Evolutionary conservation across 2,329 filamentous ascomycete species (phyloP).

Genomic region (Rosellinia necatrix): DNA sequence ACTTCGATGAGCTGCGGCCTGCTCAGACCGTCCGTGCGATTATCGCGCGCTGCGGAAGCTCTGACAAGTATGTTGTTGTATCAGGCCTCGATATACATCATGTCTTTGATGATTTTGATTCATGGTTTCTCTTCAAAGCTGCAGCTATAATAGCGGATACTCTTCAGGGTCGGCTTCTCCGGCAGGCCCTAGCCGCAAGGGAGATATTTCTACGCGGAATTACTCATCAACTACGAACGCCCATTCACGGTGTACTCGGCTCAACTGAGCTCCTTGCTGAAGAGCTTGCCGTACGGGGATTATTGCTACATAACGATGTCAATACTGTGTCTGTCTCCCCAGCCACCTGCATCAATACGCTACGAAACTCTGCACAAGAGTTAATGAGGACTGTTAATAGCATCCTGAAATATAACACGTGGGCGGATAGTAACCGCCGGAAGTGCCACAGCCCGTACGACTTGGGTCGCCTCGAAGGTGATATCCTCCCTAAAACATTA

Average conservation of each 20-base stretch:
- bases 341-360: not conserved
- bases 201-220: conserved; percentile 21
- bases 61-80: conserved; percentile 19
- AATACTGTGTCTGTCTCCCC: not conserved
- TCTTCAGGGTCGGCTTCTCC: conserved; percentile 8
- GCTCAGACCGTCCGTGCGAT: conserved; percentile 13
- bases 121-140: conserved; percentile 19
- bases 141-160: conserved; percentile 18
- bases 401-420: conserved; percentile 18
- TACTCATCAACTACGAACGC: conserved; percentile 17
- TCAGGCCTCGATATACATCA: conserved; percentile 21
- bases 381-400: conserved; percentile 17
- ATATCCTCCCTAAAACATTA: conserved; percentile 10
- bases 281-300: conserved; percentile 1
- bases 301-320: not conserved
- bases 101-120: conserved; percentile 19
- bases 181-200: conserved; percentile 12
- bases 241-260: conserved; percentile 14
- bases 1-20: conserved; percentile 13
- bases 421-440: not conserved
- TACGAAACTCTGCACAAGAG: conserved; percentile 18
- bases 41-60: conserved; percentile 16
- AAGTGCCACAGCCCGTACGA: conserved; percentile 7
- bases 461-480: conserved; percentile 3
- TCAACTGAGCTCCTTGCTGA: conserved; percentile 14